Percentiles rank a stretch among this genome's conserved stretches.
These are phyloP conservation scores for Saturnispora serradocipensis DNA, from an alignment of 805 yeast genomes.

Conservation along the genomic window DNA sequence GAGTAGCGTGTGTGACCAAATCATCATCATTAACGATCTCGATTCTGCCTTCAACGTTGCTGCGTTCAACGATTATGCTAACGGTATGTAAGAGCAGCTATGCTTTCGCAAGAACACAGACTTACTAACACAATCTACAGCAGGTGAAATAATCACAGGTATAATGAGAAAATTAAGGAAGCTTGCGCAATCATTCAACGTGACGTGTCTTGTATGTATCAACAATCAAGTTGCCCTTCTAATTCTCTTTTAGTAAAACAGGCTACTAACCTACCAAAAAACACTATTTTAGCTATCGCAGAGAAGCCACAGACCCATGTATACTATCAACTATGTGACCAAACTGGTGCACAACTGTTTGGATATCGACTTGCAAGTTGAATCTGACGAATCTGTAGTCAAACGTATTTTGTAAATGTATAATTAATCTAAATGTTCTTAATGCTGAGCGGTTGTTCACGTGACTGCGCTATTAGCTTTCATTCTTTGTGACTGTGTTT, in stretches of 20 bases:
- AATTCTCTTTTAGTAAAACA: not conserved
- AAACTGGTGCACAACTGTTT: slow-evolving; percentile 9
- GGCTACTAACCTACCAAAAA: not conserved
- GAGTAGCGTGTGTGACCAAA: not conserved
- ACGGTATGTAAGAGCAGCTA: not conserved
- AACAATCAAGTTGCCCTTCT: too few species aligned
- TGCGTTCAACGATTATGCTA: slow-evolving; percentile 1
- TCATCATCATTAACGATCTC: slow-evolving; percentile 1
- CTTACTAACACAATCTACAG: not conserved
- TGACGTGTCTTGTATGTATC: slow-evolving; percentile 19
- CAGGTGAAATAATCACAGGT: slow-evolving; percentile 1
- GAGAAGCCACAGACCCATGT: not conserved
- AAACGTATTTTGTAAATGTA: not conserved
- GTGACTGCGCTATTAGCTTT: not conserved
- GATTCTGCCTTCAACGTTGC: slow-evolving; percentile 4
- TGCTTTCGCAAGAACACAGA: too few species aligned
- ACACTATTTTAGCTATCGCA: not conserved
- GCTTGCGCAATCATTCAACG: slow-evolving; percentile 14
- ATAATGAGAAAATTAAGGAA: slow-evolving; percentile 16
- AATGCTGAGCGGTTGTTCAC: not conserved
- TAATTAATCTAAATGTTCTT: not conserved
- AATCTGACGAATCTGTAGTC: not conserved
- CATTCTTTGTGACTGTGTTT: slow-evolving; percentile 1
- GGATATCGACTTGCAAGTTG: not conserved
- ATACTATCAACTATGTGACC: slow-evolving; percentile 10